Percentiles rank a stretch among this genome's conserved stretches.
These are phyloP conservation scores for Vitis hybrid DNA, from an alignment of 177 flowering plant genomes.

Conservation along the genomic window DNA sequence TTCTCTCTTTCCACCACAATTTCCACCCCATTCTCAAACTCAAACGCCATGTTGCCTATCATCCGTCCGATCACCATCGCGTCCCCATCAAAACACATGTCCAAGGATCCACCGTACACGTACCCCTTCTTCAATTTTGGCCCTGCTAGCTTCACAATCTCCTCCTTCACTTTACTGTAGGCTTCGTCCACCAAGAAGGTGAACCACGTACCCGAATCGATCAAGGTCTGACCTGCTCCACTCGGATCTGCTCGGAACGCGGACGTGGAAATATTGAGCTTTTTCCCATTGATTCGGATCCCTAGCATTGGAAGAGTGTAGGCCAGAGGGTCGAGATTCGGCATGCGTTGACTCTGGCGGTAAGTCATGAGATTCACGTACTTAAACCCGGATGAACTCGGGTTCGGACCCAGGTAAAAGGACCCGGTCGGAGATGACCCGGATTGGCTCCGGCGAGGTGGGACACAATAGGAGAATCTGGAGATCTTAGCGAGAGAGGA, in stretches of 20 bases:
- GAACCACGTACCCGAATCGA: constrained; percentile 83
- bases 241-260: constrained; percentile 58
- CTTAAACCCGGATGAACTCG: constrained; percentile 40
- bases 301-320: constrained; percentile 63
- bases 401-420: constrained; percentile 65
- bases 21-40: constrained; percentile 57
- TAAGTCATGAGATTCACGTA: constrained; percentile 48
- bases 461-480: constrained; percentile 82
- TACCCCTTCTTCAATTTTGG: constrained; percentile 43
- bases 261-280: constrained; percentile 40
- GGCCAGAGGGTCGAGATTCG: constrained; percentile 67
- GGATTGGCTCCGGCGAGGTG: constrained; percentile 27
- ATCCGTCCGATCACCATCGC: constrained; percentile 45
- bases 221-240: constrained; percentile 86
- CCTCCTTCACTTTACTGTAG: constrained; percentile 48
- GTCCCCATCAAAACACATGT: constrained; percentile 57
- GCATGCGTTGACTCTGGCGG: constrained; percentile 39
- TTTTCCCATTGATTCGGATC: constrained; percentile 46
- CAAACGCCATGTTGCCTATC: constrained; percentile 54
- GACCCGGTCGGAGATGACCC: constrained; percentile 35
- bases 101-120: constrained; percentile 49
- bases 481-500: constrained; percentile 55
- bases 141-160: constrained; percentile 49
- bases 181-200: constrained; percentile 72
- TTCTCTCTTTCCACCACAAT: constrained; percentile 38